Percentiles rank a stretch among this genome's conserved stretches.
These are phyloP conservation scores for Boletus fagicola DNA, from an alignment of 768 basidiomycete genomes.

Conservation along the genomic window DNA sequence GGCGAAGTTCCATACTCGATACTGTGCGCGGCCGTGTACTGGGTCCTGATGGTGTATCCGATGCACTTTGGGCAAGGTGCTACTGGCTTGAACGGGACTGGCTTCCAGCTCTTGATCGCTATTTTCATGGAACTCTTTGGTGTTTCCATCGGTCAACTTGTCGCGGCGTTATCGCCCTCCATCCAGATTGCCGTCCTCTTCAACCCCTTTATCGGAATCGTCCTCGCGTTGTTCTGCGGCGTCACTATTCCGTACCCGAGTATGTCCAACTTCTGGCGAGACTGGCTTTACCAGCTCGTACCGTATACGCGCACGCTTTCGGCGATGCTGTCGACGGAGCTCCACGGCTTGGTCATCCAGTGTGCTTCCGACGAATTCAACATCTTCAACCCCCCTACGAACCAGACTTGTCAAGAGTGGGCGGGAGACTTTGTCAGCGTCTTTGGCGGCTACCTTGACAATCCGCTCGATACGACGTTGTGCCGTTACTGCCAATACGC, in stretches of 20 bases:
- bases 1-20: constrained; percentile 79
- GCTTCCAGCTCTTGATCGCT: constrained; percentile 68
- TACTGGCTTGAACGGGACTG: constrained; percentile 59
- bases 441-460: constrained; percentile 74
- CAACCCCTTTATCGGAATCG: constrained; percentile 70
- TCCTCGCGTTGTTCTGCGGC: constrained; percentile 75
- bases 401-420: constrained; percentile 73
- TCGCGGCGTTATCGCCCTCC: constrained; percentile 74
- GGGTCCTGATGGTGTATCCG: constrained; percentile 71
- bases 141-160: constrained; percentile 70
- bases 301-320: constrained; percentile 71
- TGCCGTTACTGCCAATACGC: constrained; percentile 76
- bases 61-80: constrained; percentile 65
- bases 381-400: constrained; percentile 67
- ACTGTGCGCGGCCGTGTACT: constrained; percentile 71
- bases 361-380: constrained; percentile 72
- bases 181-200: constrained; percentile 77
- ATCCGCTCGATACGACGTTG: constrained; percentile 52
- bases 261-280: constrained; percentile 64
- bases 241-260: constrained; percentile 71
- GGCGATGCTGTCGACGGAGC: constrained; percentile 74
- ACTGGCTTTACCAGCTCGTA: constrained; percentile 73
- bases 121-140: constrained; percentile 71
- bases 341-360: constrained; percentile 63
- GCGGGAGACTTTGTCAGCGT: constrained; percentile 58